Evolutionary conservation across 1,139 yeast species (phyloP).

Genomic region (Chernovozyma aurita): DNA sequence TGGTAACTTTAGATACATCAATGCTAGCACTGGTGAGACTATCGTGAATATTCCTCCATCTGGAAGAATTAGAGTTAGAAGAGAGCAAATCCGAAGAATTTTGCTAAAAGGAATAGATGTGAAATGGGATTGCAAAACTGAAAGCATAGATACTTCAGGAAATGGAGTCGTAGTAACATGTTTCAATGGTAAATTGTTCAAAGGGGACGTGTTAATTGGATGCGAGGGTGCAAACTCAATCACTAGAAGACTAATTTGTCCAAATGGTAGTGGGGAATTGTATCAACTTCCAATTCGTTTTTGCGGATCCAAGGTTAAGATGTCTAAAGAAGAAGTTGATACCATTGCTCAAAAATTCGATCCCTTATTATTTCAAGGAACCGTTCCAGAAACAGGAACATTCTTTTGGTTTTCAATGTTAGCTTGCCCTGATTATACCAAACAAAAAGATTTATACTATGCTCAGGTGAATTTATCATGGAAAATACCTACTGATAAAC

Average conservation of each 20-base stretch:
- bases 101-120: constrained; percentile 19
- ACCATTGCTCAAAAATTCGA: constrained; percentile 16
- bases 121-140: constrained; percentile 19
- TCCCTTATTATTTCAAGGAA: constrained; percentile 25
- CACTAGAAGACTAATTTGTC: constrained; percentile 16
- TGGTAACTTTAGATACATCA: constrained; percentile 23
- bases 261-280: constrained; percentile 12
- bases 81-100: constrained; percentile 21
- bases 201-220: constrained; percentile 19
- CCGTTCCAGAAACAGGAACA: constrained; percentile 18
- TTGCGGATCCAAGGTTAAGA: constrained; percentile 19
- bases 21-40: constrained; percentile 20
- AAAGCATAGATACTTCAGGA: constrained; percentile 8
- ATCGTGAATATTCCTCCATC: constrained; percentile 24
- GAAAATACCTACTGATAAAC: constrained; percentile 10
- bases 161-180: constrained; percentile 15
- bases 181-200: constrained; percentile 15
- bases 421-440: constrained; percentile 18
- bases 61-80: constrained; percentile 19
- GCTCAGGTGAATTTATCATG: constrained; percentile 20
- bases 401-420: constrained; percentile 26
- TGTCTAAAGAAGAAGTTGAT: constrained; percentile 16
- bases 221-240: constrained; percentile 22
- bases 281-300: constrained; percentile 22
- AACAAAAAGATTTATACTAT: constrained; percentile 12